Evolutionary conservation across 2,329 filamentous ascomycete species (phyloP).

Genomic region (Chaetomiaceae sp.): DNA sequence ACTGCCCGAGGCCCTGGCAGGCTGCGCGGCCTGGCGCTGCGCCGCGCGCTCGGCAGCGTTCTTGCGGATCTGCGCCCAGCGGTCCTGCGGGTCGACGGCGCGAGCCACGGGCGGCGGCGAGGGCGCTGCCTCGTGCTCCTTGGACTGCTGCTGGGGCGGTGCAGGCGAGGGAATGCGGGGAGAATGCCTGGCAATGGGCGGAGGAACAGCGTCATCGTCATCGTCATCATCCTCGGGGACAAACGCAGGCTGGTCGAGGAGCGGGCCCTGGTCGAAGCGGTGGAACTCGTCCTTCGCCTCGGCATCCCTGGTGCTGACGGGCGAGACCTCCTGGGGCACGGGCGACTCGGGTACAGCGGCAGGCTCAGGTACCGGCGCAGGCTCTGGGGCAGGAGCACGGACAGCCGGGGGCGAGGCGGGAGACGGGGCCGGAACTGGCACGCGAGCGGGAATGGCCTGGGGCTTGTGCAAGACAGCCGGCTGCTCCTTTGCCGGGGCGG

Average conservation of each 20-base stretch:
- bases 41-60: constrained; percentile 82
- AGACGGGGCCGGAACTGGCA: constrained; percentile 13
- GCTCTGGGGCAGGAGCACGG: not conserved
- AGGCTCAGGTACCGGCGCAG: constrained; percentile 15
- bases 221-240: constrained; percentile 52
- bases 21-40: constrained; percentile 46
- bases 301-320: constrained; percentile 55
- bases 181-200: constrained; percentile 46
- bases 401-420: constrained; percentile 25
- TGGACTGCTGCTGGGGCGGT: constrained; percentile 25
- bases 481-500: constrained; percentile 27
- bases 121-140: constrained; percentile 32
- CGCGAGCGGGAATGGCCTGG: constrained; percentile 15
- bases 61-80: constrained; percentile 94
- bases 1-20: constrained; percentile 29
- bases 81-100: constrained; percentile 51
- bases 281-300: constrained; percentile 59
- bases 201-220: constrained; percentile 47
- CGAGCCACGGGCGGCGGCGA: constrained; percentile 25
- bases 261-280: constrained; percentile 82
- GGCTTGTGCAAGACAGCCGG: constrained; percentile 21
- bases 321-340: constrained; percentile 49
- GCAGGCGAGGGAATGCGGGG: constrained; percentile 26
- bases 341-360: constrained; percentile 43
- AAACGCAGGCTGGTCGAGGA: constrained; percentile 82